Percentiles rank a stretch among this genome's conserved stretches.
Conservation (phyloP, 140 eudicot genomes). For the Senecio squalidus region DNA sequence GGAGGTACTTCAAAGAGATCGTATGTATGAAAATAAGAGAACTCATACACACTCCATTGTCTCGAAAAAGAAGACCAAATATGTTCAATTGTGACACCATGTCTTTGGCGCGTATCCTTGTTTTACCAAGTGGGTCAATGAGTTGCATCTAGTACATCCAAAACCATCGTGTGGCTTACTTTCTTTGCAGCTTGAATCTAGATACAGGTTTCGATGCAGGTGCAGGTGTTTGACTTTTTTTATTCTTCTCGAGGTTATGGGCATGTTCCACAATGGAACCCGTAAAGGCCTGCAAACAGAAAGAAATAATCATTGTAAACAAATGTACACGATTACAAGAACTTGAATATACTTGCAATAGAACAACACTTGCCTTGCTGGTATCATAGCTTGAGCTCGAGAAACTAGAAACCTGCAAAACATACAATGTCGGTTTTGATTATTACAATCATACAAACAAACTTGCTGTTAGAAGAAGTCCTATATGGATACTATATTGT, state of each 20-base stretch:
- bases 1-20: not conserved
- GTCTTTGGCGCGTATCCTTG: not conserved
- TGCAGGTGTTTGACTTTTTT: slow-evolving; percentile 26
- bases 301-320: not conserved
- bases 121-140: not conserved
- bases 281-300: slow-evolving; percentile 63
- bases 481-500: not conserved
- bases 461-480: not conserved
- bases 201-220: slow-evolving; percentile 63
- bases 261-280: slow-evolving; percentile 73
- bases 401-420: slow-evolving; percentile 27
- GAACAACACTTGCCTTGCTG: slow-evolving; percentile 40
- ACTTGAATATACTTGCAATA: not conserved
- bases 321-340: not conserved
- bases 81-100: not conserved
- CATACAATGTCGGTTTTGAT: not conserved
- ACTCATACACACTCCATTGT: not conserved
- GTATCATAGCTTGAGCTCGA: slow-evolving; percentile 9
- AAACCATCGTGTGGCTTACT: slow-evolving; percentile 29
- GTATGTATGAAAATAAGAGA: not conserved
- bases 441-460: slow-evolving; percentile 3
- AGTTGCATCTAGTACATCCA: not conserved
- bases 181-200: slow-evolving; percentile 72
- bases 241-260: slow-evolving; percentile 32
- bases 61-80: no score